These are phyloP conservation scores for Holtermanniella nyarrowii DNA, from an alignment of 768 basidiomycete genomes.

Conservation along the genomic window DNA sequence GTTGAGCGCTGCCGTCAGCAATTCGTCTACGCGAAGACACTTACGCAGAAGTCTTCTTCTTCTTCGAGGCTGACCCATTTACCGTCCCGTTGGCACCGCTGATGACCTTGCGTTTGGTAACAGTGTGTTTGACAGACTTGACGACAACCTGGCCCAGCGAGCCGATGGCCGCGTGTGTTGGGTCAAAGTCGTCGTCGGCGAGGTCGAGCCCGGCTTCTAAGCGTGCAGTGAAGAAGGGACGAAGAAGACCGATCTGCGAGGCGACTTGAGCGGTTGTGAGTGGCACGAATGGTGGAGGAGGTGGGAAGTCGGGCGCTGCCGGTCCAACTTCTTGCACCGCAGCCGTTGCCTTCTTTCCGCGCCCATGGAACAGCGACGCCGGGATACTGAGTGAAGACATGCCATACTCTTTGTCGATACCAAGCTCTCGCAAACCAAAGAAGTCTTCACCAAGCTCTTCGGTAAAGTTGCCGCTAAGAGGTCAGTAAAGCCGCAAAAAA, in stretches of 20 bases:
- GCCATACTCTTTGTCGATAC: constrained; percentile 76
- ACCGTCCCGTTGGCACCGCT: constrained; percentile 1
- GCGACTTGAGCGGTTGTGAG: constrained; percentile 58
- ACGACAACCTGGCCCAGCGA: constrained; percentile 30
- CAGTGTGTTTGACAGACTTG: constrained; percentile 6
- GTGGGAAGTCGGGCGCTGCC: constrained; percentile 65
- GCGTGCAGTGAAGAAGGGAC: constrained; percentile 51
- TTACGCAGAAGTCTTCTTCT: constrained; percentile 18
- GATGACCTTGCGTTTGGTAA: constrained; percentile 9
- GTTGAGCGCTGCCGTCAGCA: constrained; percentile 2
- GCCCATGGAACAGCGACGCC: constrained; percentile 47
- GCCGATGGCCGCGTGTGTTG: constrained; percentile 22
- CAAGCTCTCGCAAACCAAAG: constrained; percentile 74
- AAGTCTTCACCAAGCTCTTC: constrained; percentile 86
- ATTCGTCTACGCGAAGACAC: constrained; percentile 1
- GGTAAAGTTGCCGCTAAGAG: constrained; percentile 66
- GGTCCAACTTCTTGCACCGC: constrained; percentile 13
- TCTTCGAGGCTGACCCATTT: constrained; percentile 5
- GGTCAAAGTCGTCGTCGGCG: constrained; percentile 31
- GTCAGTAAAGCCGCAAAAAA: background rate
- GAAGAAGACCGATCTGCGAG: constrained; percentile 76
- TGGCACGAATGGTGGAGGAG: constrained; percentile 68
- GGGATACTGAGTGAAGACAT: constrained; percentile 69
- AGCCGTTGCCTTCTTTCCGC: constrained; percentile 13
- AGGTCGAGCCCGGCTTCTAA: constrained; percentile 21